Evolutionary conservation across 192 early-diverging fungal genomes (phyloP).

Genomic region (Diversispora eburnea): DNA sequence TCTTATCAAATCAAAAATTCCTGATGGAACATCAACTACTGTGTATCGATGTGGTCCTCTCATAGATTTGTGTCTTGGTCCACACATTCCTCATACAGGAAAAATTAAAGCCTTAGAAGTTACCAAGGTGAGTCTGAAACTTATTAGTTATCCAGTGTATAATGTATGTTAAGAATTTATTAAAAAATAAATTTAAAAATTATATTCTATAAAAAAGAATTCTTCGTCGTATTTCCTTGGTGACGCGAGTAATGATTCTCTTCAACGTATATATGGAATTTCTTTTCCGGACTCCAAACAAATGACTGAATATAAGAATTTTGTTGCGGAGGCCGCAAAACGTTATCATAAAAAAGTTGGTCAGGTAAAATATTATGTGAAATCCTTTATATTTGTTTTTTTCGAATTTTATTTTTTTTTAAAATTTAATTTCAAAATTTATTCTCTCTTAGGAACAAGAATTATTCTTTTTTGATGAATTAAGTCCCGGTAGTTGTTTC

Average conservation of each 20-base stretch:
- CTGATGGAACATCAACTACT: conserved; percentile 89
- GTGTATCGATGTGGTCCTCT: conserved; percentile 98
- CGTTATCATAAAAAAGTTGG: conserved; percentile 97
- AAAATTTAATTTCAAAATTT: background rate
- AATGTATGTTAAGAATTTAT: background rate
- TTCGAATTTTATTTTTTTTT: background rate
- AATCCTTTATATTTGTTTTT: background rate
- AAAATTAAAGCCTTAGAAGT: conserved; percentile 90
- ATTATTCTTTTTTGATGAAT: conserved; percentile 91
- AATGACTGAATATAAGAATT: conserved; percentile 93
- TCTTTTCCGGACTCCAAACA: conserved; percentile 99
- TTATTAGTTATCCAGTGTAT: background rate
- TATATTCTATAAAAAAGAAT: conserved; percentile 55
- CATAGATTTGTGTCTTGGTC: conserved; percentile 95
- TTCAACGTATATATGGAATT: conserved; percentile 98
- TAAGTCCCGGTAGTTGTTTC: conserved; percentile 90
- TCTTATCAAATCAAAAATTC: conserved; percentile 87
- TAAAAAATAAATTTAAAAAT: background rate
- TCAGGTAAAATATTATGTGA: conserved; percentile 36
- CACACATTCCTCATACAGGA: conserved; percentile 93
- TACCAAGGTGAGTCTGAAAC: conserved; percentile 60
- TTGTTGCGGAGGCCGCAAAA: conserved; percentile 94
- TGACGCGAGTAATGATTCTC: conserved; percentile 93
- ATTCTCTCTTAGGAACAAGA: conserved; percentile 77
- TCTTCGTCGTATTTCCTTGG: conserved; percentile 98